Conservation (phyloP, 495 filamentous ascomycete genomes). For the Recurvomyces mirabilis region DNA sequence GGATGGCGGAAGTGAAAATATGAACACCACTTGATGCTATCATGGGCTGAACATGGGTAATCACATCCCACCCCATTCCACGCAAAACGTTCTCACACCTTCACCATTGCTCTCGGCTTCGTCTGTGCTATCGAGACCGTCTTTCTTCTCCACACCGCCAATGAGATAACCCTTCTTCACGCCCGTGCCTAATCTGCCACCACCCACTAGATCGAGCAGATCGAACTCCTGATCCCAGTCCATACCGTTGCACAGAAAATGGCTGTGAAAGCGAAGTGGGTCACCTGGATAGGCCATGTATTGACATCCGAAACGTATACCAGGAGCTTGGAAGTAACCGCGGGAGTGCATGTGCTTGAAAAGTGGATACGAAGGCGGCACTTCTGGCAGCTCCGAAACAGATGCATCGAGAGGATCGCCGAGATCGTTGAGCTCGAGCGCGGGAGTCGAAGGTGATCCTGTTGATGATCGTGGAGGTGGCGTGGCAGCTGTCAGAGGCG, state of each 20-base stretch:
- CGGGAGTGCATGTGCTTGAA: conserved; percentile 64
- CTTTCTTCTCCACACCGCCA: conserved; percentile 44
- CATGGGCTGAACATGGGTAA: too few relatives aligned
- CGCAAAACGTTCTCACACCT: conserved; percentile 58
- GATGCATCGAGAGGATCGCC: too few relatives aligned
- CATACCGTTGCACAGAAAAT: conserved; percentile 68
- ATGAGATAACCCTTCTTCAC: conserved; percentile 93
- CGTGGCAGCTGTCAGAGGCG: conserved; percentile 35
- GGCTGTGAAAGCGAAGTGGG: conserved; percentile 84
- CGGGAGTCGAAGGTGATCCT: background rate
- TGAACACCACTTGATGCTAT: too few relatives aligned
- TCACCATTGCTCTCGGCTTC: conserved; percentile 18
- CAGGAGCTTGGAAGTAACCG: conserved; percentile 81
- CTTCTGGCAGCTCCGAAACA: conserved; percentile 27
- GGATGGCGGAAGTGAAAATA: too few relatives aligned
- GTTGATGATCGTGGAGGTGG: conserved; percentile 6
- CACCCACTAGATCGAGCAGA: conserved; percentile 70
- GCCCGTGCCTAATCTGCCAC: conserved; percentile 77
- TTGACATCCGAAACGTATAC: conserved; percentile 86
- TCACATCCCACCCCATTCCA: conserved; percentile 79
- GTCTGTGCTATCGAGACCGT: conserved; percentile 24
- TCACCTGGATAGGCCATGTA: conserved; percentile 93
- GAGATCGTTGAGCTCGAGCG: background rate
- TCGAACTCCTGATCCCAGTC: conserved; percentile 81
- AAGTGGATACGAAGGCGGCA: conserved; percentile 48